phyloP scores from a whole-genome alignment of 225 moss, liverwort and hornwort species.

The Pseudisothecium myosuroides region DNA sequence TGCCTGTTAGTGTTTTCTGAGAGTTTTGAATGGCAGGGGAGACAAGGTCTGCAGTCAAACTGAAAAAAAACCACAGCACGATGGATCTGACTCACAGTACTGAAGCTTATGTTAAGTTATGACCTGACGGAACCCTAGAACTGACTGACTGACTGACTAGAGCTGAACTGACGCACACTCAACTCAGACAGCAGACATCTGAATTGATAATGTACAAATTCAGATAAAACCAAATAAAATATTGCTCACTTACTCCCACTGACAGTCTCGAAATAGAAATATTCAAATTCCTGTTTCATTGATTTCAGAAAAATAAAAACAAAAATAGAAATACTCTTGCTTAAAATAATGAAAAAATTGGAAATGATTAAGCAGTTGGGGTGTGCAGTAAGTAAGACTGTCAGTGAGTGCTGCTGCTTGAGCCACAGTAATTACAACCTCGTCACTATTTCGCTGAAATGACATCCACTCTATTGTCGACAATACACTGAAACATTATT shows the following conservation, averaged over 20 bases:
- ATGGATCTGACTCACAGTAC: not conserved
- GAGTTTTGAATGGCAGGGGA: not conserved
- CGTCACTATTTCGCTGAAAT: not conserved
- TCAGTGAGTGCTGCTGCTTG: not conserved
- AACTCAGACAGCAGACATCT: not conserved
- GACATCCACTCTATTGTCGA: not conserved
- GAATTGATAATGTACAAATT: not conserved
- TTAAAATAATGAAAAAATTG: not conserved
- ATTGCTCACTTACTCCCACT: not conserved
- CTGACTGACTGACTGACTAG: not conserved
- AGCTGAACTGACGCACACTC: not conserved
- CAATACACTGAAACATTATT: not conserved
- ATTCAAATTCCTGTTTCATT: not conserved
- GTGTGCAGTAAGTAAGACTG: not conserved
- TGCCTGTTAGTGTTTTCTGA: not conserved
- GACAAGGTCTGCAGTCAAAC: not conserved
- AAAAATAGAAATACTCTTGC: not conserved
- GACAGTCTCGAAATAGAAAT: not conserved
- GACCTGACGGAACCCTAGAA: not conserved
- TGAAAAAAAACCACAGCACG: not conserved
- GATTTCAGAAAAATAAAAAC: no score
- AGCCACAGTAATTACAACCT: not conserved
- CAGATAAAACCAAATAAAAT: not conserved
- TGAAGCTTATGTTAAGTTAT: not conserved
- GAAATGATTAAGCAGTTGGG: not conserved